Percentiles rank a stretch among this genome's conserved stretches.
Evolutionary conservation across 148 eudicot genomes (phyloP).

Genomic region (Amaranthus cruentus): DNA sequence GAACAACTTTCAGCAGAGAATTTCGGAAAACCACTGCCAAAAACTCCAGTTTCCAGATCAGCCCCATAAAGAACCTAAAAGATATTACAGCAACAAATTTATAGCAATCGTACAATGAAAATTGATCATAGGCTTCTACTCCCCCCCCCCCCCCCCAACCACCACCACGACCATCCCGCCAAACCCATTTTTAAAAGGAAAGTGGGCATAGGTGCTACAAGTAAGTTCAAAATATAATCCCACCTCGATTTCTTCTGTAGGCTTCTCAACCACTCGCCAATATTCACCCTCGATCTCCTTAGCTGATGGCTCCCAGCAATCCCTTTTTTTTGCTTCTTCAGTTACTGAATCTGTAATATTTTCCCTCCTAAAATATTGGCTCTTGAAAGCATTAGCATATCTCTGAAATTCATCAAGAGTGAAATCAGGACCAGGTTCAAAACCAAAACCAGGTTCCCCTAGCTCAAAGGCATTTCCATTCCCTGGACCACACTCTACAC

Average conservation of each 20-base stretch:
- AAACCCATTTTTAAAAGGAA: neutral
- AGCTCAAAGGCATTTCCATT: conserved; percentile 27
- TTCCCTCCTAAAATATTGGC: conserved; percentile 58
- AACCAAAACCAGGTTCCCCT: conserved; percentile 55
- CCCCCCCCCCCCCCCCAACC: too few species aligned
- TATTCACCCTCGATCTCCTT: conserved; percentile 94
- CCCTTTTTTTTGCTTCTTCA: conserved; percentile 22
- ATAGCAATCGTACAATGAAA: neutral
- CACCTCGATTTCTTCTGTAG: conserved; percentile 98
- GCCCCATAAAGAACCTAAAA: conserved; percentile 92
- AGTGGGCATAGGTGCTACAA: neutral
- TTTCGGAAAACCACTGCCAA: conserved; percentile 95
- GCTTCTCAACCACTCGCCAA: conserved; percentile 95
- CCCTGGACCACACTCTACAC: conserved; percentile 39
- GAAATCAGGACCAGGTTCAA: conserved; percentile 93
- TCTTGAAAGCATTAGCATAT: conserved; percentile 79
- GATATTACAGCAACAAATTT: conserved; percentile 9
- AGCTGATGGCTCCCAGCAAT: conserved; percentile 58
- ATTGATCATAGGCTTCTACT: neutral
- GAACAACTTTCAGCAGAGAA: conserved; percentile 38
- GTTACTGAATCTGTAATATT: conserved; percentile 28
- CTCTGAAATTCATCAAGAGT: conserved; percentile 77
- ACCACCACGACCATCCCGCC: neutral
- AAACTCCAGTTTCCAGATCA: conserved; percentile 91
- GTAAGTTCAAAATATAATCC: conserved; percentile 10